Base-by-base conservation (phyloP, 176 grass and related monocot genomes). In the Oryza glaberrima region DNA sequence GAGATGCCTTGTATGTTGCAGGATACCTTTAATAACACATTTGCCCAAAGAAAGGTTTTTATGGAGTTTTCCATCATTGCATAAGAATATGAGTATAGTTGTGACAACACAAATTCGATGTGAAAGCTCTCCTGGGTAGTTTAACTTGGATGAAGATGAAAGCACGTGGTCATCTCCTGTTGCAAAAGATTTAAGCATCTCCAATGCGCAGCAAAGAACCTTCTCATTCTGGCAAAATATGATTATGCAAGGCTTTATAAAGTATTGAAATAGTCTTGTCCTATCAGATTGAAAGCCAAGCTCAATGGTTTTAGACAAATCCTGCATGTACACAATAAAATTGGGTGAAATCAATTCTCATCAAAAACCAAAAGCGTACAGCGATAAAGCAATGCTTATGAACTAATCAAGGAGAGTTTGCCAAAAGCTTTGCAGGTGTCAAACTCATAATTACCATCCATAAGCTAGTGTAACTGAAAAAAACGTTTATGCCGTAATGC, bases 161-260 rank as follows among this genome's bases (percentile, higher is more conserved):
- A 86, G 16, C n/a, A 40, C 32, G 23, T 82, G 43, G 80, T 77
- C 71, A 81, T 88, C 85, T 92, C 87, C 92, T 72, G 46, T 49
- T 83, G 87, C 73, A 66, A 95, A 92, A 63, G 56, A 85, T 83
- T 88, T 92, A 78, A 95, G 88, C 35, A 84, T 83, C 85, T 92
- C 85, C 67, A 95, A 69, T 78, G 84, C 80, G 77, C 69, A 79
- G 80, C 71, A 79, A 72, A 92, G 80, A 86, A 95, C 46, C 82
- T 86, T 92, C 60, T 82, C 76, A 64, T 87, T 93, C 83, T 82
- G 87, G 13, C 80, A 77, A 91, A 96, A 92, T 34, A 96, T 86
- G 69, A 82, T 69, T 35, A 81, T 86, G 80, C 94, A 96, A 19
- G 94, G 94, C 40, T 85, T 89, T 71, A 96, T 48, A 64, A 88